These are phyloP conservation scores for Baudoinia panamericana DNA, from an alignment of 495 filamentous ascomycete genomes.

Conservation along the genomic window DNA sequence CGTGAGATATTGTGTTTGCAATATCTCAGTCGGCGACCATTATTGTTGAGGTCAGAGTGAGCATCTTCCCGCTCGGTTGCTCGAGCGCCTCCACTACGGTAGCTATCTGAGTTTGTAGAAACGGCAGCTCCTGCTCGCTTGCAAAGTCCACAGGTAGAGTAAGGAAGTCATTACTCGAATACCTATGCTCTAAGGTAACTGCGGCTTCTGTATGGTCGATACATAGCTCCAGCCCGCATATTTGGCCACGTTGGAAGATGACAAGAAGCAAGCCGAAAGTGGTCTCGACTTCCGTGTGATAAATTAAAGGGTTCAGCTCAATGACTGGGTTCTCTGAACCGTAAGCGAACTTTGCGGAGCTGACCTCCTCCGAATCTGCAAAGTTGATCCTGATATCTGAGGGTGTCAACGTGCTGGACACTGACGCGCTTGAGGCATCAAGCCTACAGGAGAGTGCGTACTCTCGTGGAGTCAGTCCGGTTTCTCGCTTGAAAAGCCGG, in stretches of 20 bases:
- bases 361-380: too few relatives aligned
- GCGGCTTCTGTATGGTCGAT: not conserved
- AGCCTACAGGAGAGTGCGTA: constrained; percentile 31
- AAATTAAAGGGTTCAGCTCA: too few relatives aligned
- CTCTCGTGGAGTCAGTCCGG: constrained; percentile 48
- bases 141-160: not conserved
- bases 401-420: not conserved
- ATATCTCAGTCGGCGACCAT: too few relatives aligned
- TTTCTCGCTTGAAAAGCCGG: constrained; percentile 47
- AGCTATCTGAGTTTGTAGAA: constrained; percentile 1
- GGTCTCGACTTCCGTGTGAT: constrained; percentile 1
- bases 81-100: constrained; percentile 2
- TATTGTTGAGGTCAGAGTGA: too few relatives aligned
- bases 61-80: constrained; percentile 7
- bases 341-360: not conserved
- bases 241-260: not conserved
- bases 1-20: too few relatives aligned
- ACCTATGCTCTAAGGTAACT: not conserved
- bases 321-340: not conserved
- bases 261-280: constrained; percentile 1
- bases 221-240: constrained; percentile 8
- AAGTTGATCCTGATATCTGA: not conserved
- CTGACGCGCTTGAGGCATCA: not conserved
- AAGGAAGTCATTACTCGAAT: not conserved
- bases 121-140: not conserved